Evolutionary conservation across 2,329 filamentous ascomycete species (phyloP).

Genomic region (Rhynchosporium agropyri): DNA sequence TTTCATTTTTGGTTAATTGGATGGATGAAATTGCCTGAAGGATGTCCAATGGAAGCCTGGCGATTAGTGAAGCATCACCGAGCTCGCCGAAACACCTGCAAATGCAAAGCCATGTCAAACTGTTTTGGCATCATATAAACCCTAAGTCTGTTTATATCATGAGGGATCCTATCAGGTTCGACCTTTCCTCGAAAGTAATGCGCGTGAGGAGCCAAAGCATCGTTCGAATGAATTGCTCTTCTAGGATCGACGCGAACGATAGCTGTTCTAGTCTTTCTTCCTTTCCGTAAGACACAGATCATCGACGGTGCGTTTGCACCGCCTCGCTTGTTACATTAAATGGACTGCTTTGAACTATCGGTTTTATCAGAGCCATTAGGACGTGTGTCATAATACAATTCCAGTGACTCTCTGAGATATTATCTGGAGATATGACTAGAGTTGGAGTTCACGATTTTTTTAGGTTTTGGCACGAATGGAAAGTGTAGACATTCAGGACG

Average conservation of each 20-base stretch:
- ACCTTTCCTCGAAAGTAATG: not conserved
- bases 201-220: not conserved
- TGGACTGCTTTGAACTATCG: slow-evolving; percentile 7
- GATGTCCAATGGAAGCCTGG: slow-evolving; percentile 61
- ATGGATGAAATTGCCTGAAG: slow-evolving; percentile 64
- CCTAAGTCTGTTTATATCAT: slow-evolving; percentile 3
- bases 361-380: not conserved
- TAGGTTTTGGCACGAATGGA: not conserved
- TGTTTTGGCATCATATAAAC: slow-evolving; percentile 2
- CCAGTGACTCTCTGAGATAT: not conserved
- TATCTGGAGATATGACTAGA: not conserved
- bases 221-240: not conserved
- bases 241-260: not conserved
- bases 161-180: not conserved
- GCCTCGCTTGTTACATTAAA: slow-evolving; percentile 4
- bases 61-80: slow-evolving; percentile 43
- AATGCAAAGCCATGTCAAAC: slow-evolving; percentile 1
- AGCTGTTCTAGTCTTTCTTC: slow-evolving; percentile 2
- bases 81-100: slow-evolving; percentile 34
- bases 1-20: slow-evolving; percentile 76
- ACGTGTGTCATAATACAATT: not conserved
- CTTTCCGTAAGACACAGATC: slow-evolving; percentile 3
- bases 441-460: not conserved
- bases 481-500: not conserved
- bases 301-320: slow-evolving; percentile 1